These are phyloP conservation scores for Myxozyma geophila DNA, from an alignment of 805 yeast genomes.

Conservation along the genomic window DNA sequence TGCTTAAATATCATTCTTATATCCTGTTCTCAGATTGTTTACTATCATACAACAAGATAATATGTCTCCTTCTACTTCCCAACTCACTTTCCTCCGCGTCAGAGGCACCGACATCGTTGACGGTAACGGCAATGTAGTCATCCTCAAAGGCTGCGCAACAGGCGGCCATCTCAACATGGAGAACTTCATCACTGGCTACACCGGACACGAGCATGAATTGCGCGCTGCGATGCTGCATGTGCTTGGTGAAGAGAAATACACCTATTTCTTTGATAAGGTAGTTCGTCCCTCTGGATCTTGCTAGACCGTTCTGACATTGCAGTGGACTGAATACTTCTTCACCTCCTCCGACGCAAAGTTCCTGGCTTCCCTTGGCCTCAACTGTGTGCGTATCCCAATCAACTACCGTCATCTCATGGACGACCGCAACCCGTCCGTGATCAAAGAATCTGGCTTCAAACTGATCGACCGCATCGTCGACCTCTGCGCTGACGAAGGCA, in stretches of 20 bases:
- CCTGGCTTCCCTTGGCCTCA: constrained; percentile 51
- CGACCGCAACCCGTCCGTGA: constrained; percentile 51
- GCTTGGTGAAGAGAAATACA: constrained; percentile 55
- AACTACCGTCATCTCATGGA: constrained; percentile 57
- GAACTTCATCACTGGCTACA: constrained; percentile 60
- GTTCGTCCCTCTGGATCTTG: too few relatives aligned
- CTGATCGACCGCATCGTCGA: constrained; percentile 52
- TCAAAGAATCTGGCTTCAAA: constrained; percentile 54
- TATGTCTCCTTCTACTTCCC: constrained; percentile 9
- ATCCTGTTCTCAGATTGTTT: too few relatives aligned
- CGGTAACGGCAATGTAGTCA: constrained; percentile 47
- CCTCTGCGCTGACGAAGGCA: constrained; percentile 51
- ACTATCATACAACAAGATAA: too few relatives aligned
- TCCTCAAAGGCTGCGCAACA: constrained; percentile 53
- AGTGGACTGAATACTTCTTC: constrained; percentile 52
- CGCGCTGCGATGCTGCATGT: constrained; percentile 49
- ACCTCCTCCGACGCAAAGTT: constrained; percentile 56
- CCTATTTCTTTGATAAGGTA: constrained; percentile 53
- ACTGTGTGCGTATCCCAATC: constrained; percentile 57
- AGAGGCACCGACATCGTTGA: constrained; percentile 57
- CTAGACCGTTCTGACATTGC: too few relatives aligned
- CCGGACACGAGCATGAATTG: constrained; percentile 59
- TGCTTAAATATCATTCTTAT: too few relatives aligned
- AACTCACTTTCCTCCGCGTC: constrained; percentile 45
- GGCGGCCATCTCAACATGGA: constrained; percentile 55